phyloP scores from a whole-genome alignment of 345 rosid species.

The Nasturtium officinale region DNA sequence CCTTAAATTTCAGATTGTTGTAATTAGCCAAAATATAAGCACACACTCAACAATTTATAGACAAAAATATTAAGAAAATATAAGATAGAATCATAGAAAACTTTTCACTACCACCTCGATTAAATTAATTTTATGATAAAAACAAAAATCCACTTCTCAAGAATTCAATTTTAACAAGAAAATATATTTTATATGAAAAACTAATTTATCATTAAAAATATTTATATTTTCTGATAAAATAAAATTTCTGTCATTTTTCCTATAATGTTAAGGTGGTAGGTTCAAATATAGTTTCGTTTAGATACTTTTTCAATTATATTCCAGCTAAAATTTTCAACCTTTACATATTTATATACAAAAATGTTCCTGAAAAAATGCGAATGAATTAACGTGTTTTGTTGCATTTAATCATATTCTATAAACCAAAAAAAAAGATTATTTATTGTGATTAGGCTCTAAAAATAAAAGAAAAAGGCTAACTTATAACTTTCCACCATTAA shows the following conservation, averaged over 20 bases:
- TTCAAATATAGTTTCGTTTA: neutral
- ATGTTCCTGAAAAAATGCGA: neutral
- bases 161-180: neutral
- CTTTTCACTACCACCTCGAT: neutral
- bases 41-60: too few species aligned
- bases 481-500: too few species aligned
- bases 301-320: neutral
- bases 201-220: neutral
- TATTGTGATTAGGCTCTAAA: too few species aligned
- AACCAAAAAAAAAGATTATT: too few species aligned
- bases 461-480: too few species aligned
- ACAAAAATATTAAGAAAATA: too few species aligned
- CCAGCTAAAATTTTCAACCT: too few species aligned
- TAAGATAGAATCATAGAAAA: too few species aligned
- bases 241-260: neutral
- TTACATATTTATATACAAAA: neutral
- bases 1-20: too few species aligned
- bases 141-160: neutral
- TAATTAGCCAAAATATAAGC: too few species aligned
- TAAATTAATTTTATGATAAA: neutral
- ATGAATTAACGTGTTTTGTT: conserved; percentile 2
- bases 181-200: neutral
- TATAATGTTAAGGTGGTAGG: neutral
- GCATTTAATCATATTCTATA: neutral
- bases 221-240: neutral